A percentile compares a stretch with the other conserved stretches of the same genome.
phyloP scores from a whole-genome alignment of 345 rosid species.

The Xanthoceras sorbifolium region DNA sequence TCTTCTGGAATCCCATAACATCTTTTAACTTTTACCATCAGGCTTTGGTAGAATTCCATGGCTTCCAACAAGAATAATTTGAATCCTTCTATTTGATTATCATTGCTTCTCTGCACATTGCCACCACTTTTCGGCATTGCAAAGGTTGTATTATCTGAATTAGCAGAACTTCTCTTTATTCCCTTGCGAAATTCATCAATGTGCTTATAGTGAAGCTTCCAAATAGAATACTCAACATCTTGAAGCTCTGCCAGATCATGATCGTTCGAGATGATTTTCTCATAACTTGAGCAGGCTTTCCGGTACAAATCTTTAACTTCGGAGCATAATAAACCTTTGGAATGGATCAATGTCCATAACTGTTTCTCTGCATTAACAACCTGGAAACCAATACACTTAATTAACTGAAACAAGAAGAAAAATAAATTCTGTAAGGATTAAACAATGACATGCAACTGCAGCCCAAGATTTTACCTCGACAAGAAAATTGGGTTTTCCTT shows the following conservation, averaged over 20 bases:
- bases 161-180: conserved; percentile 43
- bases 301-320: conserved; percentile 61
- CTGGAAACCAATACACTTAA: conserved; percentile 41
- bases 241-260: conserved; percentile 60
- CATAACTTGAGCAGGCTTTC: conserved; percentile 63
- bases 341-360: conserved; percentile 54
- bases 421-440: background rate
- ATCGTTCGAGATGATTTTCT: conserved; percentile 54
- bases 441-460: conserved; percentile 19
- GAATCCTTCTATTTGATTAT: conserved; percentile 49
- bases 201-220: conserved; percentile 86
- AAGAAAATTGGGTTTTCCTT: conserved; percentile 44
- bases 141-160: conserved; percentile 21
- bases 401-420: conserved; percentile 16
- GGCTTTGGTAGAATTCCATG: conserved; percentile 53
- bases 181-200: conserved; percentile 89
- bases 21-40: conserved; percentile 49
- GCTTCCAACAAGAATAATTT: conserved; percentile 65
- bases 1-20: conserved; percentile 50
- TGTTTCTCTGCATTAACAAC: conserved; percentile 66
- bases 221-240: conserved; percentile 78
- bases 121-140: conserved; percentile 24
- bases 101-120: conserved; percentile 23
- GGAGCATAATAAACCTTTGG: conserved; percentile 53
- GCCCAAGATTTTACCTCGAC: conserved; percentile 49